Percentiles rank a stretch among this genome's conserved stretches.
Conservation (phyloP, 352 stramenopile genomes). For the Phytophthora idaei region DNA sequence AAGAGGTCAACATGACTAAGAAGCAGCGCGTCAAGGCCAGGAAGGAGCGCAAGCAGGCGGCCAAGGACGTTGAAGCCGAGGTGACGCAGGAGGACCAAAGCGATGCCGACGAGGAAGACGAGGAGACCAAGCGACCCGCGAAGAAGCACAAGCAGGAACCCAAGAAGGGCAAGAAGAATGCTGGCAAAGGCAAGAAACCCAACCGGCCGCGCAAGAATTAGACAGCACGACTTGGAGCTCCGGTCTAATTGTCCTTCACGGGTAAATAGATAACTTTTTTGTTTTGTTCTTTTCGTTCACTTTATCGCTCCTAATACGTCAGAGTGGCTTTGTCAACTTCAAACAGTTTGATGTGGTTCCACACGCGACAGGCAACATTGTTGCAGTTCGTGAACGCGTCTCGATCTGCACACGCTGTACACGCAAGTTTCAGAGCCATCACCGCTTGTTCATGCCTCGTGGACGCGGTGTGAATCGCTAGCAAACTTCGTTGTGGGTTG, state of each 20-base stretch:
- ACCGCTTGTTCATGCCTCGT: conserved; percentile 49
- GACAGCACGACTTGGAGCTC: conserved; percentile 30
- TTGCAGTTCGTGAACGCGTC: conserved; percentile 48
- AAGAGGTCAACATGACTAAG: conserved; percentile 81
- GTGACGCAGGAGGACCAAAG: conserved; percentile 60
- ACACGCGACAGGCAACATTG: conserved; percentile 68
- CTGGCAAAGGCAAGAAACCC: conserved; percentile 49
- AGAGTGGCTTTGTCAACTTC: conserved; percentile 44
- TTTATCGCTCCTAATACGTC: conserved; percentile 32
- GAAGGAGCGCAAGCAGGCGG: conserved; percentile 76
- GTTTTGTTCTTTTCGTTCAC: conserved; percentile 18
- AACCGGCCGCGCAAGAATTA: conserved; percentile 51
- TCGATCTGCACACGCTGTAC: conserved; percentile 58
- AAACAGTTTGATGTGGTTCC: conserved; percentile 66
- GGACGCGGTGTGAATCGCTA: conserved; percentile 57
- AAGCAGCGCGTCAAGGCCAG: conserved; percentile 79
- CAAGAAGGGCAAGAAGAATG: conserved; percentile 38
- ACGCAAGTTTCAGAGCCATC: conserved; percentile 45
- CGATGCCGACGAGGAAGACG: conserved; percentile 54
- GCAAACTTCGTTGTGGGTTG: conserved; percentile 70
- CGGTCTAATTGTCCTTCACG: conserved; percentile 25
- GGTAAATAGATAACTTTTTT: conserved; percentile 38
- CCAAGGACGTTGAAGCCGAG: conserved; percentile 70
- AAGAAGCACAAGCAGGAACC: conserved; percentile 61
- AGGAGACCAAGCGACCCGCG: conserved; percentile 38